Conservation (phyloP, 2,329 filamentous ascomycete species). For the Fusarium denticulatum region DNA sequence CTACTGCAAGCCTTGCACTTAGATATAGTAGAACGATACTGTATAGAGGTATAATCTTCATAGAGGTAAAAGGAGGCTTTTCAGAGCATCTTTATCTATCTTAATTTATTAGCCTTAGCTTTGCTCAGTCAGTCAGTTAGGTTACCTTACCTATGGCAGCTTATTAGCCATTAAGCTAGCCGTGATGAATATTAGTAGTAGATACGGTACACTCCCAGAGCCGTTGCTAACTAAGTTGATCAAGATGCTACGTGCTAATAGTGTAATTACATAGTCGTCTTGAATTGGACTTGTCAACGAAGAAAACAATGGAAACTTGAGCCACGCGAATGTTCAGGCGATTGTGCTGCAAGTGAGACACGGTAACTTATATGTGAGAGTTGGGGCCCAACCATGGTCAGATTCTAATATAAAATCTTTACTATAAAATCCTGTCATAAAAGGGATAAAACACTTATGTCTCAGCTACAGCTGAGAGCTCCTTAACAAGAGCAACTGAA, state of each 20-base stretch:
- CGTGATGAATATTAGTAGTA: too few species aligned
- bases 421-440: too few species aligned
- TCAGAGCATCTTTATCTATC: too few species aligned
- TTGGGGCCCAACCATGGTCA: neutral
- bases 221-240: neutral
- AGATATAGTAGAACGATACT: too few species aligned
- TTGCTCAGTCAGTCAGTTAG: too few species aligned
- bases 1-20: too few species aligned
- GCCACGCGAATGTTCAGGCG: neutral
- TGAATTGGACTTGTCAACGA: neutral
- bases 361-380: neutral
- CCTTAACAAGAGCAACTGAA: neutral
- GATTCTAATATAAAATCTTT: too few species aligned
- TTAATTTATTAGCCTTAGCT: too few species aligned
- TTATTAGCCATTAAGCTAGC: too few species aligned
- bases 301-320: neutral
- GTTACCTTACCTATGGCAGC: too few species aligned
- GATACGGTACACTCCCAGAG: slow-evolving; percentile 8
- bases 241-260: neutral
- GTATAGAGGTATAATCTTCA: too few species aligned
- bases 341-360: slow-evolving; percentile 2
- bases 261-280: neutral
- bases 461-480: neutral
- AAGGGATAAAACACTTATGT: neutral
- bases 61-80: too few species aligned